Conservation (phyloP, 331 rosid species). For the Telfairia occidentalis region DNA sequence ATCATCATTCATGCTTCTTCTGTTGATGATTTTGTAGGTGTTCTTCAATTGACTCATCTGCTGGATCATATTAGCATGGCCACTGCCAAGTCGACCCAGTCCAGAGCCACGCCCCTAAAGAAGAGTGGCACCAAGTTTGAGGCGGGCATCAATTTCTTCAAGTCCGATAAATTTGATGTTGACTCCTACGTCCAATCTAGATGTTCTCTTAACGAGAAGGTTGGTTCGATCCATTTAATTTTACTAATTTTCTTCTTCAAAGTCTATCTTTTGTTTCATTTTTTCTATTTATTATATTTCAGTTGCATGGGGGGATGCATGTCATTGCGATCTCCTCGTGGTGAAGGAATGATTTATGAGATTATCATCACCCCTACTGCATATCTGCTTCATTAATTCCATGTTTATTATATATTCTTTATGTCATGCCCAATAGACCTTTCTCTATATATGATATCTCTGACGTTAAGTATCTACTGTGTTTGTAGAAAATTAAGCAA, state of each 20-base stretch:
- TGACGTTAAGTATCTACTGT: neutral
- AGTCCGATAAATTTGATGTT: constrained; percentile 77
- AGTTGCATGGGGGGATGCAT: too few species aligned
- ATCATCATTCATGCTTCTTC: neutral
- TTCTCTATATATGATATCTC: neutral
- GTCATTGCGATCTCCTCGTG: too few species aligned
- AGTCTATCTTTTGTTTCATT: neutral
- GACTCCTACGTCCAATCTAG: constrained; percentile 62
- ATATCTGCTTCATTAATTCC: neutral
- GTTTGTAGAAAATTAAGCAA: constrained; percentile 76
- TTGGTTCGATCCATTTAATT: constrained; percentile 4
- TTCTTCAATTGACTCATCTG: neutral
- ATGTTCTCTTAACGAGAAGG: constrained; percentile 85
- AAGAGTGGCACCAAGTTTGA: constrained; percentile 78
- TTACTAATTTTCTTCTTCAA: neutral
- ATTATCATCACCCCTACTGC: neutral
- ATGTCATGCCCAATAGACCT: neutral
- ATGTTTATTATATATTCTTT: neutral
- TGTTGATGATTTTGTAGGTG: constrained; percentile 1
- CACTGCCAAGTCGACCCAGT: constrained; percentile 63
- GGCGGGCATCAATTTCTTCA: constrained; percentile 68
- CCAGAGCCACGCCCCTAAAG: constrained; percentile 42
- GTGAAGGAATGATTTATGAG: neutral
- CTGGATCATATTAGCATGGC: constrained; percentile 40
- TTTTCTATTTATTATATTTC: neutral